These are phyloP conservation scores for Fomitopsis schrenkii DNA, from an alignment of 1,284 basidiomycete species.

Conservation along the genomic window DNA sequence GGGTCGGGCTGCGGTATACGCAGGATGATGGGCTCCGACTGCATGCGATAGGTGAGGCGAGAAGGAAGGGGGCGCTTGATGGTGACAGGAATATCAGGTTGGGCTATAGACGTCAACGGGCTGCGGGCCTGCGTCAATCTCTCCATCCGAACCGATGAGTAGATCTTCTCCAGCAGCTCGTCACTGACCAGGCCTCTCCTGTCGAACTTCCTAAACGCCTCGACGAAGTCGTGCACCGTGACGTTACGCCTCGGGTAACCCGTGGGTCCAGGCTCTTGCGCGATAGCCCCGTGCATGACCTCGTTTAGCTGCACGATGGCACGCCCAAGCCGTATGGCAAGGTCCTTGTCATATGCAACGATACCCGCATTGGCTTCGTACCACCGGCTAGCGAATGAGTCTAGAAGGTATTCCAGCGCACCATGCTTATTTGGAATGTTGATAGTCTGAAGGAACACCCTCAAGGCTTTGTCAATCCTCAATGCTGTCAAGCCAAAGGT, in stretches of 20 bases:
- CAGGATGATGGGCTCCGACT: conserved; percentile 82
- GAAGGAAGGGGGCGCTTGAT: conserved; percentile 73
- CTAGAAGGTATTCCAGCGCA: conserved; percentile 66
- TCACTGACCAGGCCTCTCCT: conserved; percentile 65
- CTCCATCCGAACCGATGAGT: conserved; percentile 70
- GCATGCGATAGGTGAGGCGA: conserved; percentile 77
- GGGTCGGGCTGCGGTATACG: conserved; percentile 80
- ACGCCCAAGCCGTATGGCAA: conserved; percentile 76
- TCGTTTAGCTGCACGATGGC: conserved; percentile 88
- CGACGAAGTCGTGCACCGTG: conserved; percentile 71
- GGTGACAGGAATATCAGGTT: conserved; percentile 52
- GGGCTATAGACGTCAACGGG: conserved; percentile 30
- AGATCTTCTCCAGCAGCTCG: conserved; percentile 71
- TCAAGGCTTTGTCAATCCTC: conserved; percentile 84
- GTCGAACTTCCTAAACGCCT: conserved; percentile 76
- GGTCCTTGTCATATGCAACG: conserved; percentile 75
- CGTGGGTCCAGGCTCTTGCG: conserved; percentile 57
- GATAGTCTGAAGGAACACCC: conserved; percentile 83
- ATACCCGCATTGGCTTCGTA: conserved; percentile 81
- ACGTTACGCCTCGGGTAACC: conserved; percentile 63
- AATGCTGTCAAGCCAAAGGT: conserved; percentile 82
- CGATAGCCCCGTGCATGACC: conserved; percentile 63
- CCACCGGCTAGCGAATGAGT: conserved; percentile 88
- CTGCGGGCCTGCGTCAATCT: conserved; percentile 71
- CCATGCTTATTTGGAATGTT: conserved; percentile 58